Evolutionary conservation across 1,139 yeast genomes (phyloP).

Genomic region (Blastobotrys persicus): DNA sequence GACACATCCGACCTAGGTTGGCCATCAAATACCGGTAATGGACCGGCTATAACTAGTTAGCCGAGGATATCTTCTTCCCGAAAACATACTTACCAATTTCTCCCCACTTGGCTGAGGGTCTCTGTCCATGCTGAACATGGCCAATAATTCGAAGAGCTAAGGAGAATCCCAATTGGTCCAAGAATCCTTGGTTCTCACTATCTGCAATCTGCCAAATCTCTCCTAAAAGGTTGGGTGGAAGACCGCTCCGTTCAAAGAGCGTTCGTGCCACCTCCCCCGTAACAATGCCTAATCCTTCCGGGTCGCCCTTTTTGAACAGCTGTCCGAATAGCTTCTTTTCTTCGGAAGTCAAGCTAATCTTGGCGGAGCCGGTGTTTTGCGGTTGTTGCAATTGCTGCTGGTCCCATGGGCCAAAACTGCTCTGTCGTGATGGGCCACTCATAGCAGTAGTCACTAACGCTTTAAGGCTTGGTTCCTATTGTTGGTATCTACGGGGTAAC

Average conservation of each 20-base stretch:
- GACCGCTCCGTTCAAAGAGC: constrained; percentile 80
- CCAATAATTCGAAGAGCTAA: constrained; percentile 88
- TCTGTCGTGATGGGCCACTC: constrained; percentile 6
- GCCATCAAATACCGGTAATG: constrained; percentile 44
- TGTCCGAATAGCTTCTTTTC: constrained; percentile 74
- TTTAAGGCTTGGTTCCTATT: neutral
- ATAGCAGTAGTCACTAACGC: neutral
- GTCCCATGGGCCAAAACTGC: constrained; percentile 8
- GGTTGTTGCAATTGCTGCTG: constrained; percentile 5
- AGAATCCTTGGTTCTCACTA: constrained; percentile 75
- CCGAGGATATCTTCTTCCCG: too few species aligned
- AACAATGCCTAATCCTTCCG: constrained; percentile 73
- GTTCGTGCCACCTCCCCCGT: constrained; percentile 90
- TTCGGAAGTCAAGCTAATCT: constrained; percentile 57
- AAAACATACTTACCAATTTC: constrained; percentile 36
- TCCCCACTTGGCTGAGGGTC: constrained; percentile 50
- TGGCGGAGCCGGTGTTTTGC: neutral
- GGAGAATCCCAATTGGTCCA: constrained; percentile 78
- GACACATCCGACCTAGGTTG: constrained; percentile 19
- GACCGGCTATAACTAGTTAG: constrained; percentile 42
- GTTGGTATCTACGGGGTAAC: neutral
- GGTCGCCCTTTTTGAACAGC: constrained; percentile 75
- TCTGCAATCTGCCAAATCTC: constrained; percentile 96
- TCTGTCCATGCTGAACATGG: constrained; percentile 74
- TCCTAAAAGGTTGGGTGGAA: constrained; percentile 74